Evolutionary conservation across 169 alveolate genomes (phyloP).

Genomic region (Cryptosporidium baileyi): DNA sequence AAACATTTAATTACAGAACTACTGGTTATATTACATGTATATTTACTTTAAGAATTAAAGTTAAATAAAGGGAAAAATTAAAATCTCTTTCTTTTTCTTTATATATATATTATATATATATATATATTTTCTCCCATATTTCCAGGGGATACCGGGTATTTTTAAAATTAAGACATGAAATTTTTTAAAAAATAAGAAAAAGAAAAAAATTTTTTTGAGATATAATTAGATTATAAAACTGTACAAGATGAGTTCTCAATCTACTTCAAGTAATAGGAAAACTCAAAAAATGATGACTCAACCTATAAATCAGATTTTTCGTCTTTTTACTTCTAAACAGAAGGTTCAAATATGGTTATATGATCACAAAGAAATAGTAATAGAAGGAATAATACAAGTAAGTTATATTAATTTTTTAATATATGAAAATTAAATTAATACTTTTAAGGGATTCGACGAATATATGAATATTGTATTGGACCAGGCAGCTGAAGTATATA

Average conservation of each 20-base stretch:
- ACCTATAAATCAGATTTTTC: slow-evolving; percentile 89
- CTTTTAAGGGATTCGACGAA: slow-evolving; percentile 92
- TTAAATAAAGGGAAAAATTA: too few species aligned
- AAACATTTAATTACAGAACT: too few species aligned
- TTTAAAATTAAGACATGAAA: not conserved
- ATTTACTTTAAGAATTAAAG: too few species aligned
- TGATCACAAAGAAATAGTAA: slow-evolving; percentile 87
- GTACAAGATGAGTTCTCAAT: not conserved
- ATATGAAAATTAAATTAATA: not conserved
- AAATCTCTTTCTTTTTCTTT: too few species aligned
- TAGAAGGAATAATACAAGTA: slow-evolving; percentile 91
- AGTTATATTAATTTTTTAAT: slow-evolving; percentile 27
- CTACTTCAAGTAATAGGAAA: slow-evolving; percentile 42
- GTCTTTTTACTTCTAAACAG: slow-evolving; percentile 89
- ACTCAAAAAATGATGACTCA: slow-evolving; percentile 74
- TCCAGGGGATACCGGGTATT: not conserved
- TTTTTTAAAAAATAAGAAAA: not conserved
- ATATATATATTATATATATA: too few species aligned
- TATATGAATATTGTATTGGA: slow-evolving; percentile 95
- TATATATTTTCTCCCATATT: too few species aligned
- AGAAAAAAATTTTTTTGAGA: not conserved
- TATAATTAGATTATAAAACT: not conserved
- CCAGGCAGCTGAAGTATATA: slow-evolving; percentile 89
- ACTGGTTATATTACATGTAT: too few species aligned
- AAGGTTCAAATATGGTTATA: slow-evolving; percentile 93